Evolutionary conservation across 1,284 basidiomycete genomes (phyloP), one percentile per base, ranked within the genome.

Genomic region (Heliocybe sulcata): DNA sequence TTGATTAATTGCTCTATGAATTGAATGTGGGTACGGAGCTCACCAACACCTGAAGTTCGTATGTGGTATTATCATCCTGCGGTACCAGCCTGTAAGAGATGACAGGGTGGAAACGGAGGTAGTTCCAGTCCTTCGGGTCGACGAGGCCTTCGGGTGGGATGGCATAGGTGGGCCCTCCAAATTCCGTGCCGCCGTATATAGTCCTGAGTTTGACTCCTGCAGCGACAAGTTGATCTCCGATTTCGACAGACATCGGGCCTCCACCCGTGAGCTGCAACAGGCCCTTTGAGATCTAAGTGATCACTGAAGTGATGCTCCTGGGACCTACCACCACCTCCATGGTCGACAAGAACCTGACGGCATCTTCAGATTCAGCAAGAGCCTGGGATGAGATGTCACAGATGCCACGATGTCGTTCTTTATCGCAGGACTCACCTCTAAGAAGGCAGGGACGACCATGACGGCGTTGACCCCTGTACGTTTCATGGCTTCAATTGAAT

Each of bases 11-110:
- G 64, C 12, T 31, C 4, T 12, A 31, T 4, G 29, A 31, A 12
- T 6, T 31, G 29, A 6, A 4, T 31, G 16, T 31, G 29, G 4
- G 12, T 31, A 6, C 4, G 4, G 4, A 11, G 54, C 63, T 8
- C 54, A 73, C 69, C 61, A 71, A 56, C 0, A 71, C 22, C 29
- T 71, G 67, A 2, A 65, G 55, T 50, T 72, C 70, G 35, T 62
- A 72, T 1, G 64, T 60, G 4, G 56, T 64, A 23, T 70, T 63
- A 1, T 61, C 69, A 35, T 69, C 69, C 35, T 70, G 61, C 1
- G 63, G 58, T 14, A n/a, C 56, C 69, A 67, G 72, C n/a, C 65
- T 59, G 1, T 63, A n/a, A 0, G 60, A 59, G 8, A 56, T 35
- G 1, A 54, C 47, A 0, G 62, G 53, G 1, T 57, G 12, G 29